Evolutionary conservation across 768 basidiomycete genomes (phyloP).

Genomic region (Pulveroboletus sp.): DNA sequence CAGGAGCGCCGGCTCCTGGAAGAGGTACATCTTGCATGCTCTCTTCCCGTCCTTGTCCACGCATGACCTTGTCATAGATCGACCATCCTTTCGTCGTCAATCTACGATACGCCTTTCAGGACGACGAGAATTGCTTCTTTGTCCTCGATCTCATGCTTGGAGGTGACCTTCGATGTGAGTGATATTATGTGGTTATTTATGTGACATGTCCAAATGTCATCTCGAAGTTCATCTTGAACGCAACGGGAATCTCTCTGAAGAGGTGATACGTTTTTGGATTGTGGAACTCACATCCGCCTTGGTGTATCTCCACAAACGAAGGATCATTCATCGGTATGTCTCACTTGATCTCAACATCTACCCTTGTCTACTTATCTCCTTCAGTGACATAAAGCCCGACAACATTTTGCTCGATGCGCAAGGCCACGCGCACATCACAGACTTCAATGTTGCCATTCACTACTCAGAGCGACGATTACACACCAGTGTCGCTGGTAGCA

Average conservation of each 20-base stretch:
- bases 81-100: conserved; percentile 90
- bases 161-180: conserved; percentile 87
- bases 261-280: conserved; percentile 79
- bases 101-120: conserved; percentile 93
- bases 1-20: conserved; percentile 91
- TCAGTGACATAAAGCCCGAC: conserved; percentile 93
- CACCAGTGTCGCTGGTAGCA: conserved; percentile 93
- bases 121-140: conserved; percentile 97
- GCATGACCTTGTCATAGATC: conserved; percentile 43
- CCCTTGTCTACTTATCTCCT: conserved; percentile 7
- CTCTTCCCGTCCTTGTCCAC: conserved; percentile 9
- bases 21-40: conserved; percentile 55
- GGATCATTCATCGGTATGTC: conserved; percentile 89
- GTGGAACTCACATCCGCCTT: conserved; percentile 84
- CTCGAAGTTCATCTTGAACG: conserved; percentile 79
- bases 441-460: conserved; percentile 99
- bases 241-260: conserved; percentile 60
- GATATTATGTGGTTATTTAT: not conserved
- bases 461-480: conserved; percentile 86
- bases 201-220: not conserved
- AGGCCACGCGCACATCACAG: conserved; percentile 95
- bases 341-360: not conserved
- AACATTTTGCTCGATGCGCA: conserved; percentile 91
- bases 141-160: conserved; percentile 96
- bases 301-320: conserved; percentile 84